Percentiles rank a stretch among this genome's conserved stretches.
Conservation (phyloP, 768 basidiomycete species). For the Cystobasidiopsis lactophilus region DNA sequence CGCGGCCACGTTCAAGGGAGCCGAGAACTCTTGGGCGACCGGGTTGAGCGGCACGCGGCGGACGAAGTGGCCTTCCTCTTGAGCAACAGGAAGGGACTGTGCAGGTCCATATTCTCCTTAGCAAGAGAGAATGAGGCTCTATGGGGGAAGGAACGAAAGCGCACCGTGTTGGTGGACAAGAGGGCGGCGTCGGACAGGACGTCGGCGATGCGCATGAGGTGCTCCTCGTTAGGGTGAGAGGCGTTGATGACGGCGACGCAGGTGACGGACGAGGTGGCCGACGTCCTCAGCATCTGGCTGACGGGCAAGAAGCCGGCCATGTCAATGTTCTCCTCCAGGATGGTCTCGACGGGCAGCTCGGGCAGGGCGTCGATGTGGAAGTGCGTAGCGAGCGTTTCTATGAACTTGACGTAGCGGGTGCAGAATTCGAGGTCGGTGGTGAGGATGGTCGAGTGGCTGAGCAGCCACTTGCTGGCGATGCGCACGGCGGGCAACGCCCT, state of each 20-base stretch:
- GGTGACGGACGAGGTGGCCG: conserved; percentile 12
- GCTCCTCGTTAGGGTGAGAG: conserved; percentile 81
- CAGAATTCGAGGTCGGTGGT: conserved; percentile 37
- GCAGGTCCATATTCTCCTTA: neutral
- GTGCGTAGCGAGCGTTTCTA: conserved; percentile 35
- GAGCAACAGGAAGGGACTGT: conserved; percentile 5
- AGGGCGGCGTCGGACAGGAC: conserved; percentile 47
- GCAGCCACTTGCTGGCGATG: conserved; percentile 72
- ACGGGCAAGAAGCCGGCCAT: conserved; percentile 71
- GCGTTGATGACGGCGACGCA: conserved; percentile 12
- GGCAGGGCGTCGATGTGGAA: conserved; percentile 52
- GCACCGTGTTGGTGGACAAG: conserved; percentile 26
- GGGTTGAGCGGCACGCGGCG: conserved; percentile 4
- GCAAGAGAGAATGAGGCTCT: neutral
- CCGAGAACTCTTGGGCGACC: neutral
- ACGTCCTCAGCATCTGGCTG: conserved; percentile 35
- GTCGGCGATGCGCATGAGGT: conserved; percentile 79
- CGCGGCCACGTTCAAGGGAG: neutral
- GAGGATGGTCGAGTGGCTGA: conserved; percentile 49
- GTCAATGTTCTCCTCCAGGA: conserved; percentile 77
- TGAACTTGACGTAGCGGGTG: conserved; percentile 45
- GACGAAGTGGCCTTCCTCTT: conserved; percentile 11
- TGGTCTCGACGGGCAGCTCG: conserved; percentile 28
- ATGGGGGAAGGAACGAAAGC: too few species aligned
- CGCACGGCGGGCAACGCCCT: conserved; percentile 68